Conservation (phyloP, 805 yeast species). For the Cyberlindnera japonica region DNA sequence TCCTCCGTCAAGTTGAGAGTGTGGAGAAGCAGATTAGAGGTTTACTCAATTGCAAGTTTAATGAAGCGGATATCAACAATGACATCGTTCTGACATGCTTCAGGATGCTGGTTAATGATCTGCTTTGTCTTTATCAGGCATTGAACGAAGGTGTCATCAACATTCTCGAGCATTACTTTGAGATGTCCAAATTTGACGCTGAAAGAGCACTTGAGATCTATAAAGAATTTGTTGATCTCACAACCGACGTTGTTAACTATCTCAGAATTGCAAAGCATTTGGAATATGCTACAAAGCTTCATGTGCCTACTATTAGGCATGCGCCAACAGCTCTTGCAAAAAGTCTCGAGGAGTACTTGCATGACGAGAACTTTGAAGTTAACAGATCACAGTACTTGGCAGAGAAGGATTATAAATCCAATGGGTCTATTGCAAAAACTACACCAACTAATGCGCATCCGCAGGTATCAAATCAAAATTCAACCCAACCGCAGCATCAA, state of each 20-base stretch:
- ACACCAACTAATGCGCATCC: constrained; percentile 1
- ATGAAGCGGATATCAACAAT: constrained; percentile 77
- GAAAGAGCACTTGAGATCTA: constrained; percentile 81
- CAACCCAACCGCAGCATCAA: constrained; percentile 8
- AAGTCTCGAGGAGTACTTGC: constrained; percentile 82
- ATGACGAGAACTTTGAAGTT: constrained; percentile 79
- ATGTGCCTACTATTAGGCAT: constrained; percentile 93
- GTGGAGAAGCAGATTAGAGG: constrained; percentile 80
- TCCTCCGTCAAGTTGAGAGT: constrained; percentile 79
- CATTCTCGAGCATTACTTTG: constrained; percentile 89
- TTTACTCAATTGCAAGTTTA: constrained; percentile 67
- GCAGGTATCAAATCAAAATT: constrained; percentile 7
- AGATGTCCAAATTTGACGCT: constrained; percentile 83
- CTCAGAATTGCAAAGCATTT: constrained; percentile 85
- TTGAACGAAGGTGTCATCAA: constrained; percentile 96
- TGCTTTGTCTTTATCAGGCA: constrained; percentile 80
- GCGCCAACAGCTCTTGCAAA: constrained; percentile 92
- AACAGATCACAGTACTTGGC: constrained; percentile 75
- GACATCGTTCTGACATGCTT: constrained; percentile 83
- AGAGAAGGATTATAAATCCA: constrained; percentile 48
- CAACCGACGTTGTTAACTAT: constrained; percentile 83
- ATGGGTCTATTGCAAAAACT: constrained; percentile 6
- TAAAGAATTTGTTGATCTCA: constrained; percentile 78
- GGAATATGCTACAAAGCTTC: constrained; percentile 81
- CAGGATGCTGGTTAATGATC: constrained; percentile 84